Evolutionary conservation across 495 filamentous ascomycete species (phyloP).

Genomic region (Talaromyces thailandensis): DNA sequence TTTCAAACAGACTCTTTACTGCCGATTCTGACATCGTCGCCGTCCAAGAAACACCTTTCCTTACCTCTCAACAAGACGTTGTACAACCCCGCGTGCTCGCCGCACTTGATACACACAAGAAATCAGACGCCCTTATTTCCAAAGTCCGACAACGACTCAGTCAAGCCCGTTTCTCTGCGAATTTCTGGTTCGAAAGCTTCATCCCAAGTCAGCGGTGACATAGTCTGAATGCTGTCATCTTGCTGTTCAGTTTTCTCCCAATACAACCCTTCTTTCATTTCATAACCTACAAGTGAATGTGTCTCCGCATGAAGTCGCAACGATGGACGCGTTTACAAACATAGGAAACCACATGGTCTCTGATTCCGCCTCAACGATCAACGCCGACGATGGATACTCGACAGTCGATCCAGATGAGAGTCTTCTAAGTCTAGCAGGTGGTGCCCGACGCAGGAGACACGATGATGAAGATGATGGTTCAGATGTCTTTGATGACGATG

Average conservation of each 20-base stretch:
- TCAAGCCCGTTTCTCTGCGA: not conserved
- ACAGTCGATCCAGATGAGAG: slow-evolving; percentile 69
- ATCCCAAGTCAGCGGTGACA: not conserved
- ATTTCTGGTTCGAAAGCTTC: not conserved
- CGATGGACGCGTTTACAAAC: slow-evolving; percentile 80
- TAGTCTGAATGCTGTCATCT: slow-evolving; percentile 1
- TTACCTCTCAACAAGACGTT: not conserved
- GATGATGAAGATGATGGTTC: slow-evolving; percentile 83
- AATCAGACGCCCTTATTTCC: not conserved
- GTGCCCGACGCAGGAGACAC: slow-evolving; percentile 60
- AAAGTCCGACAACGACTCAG: not conserved
- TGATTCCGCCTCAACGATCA: slow-evolving; percentile 63
- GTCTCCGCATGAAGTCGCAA: not conserved
- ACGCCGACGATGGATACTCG: slow-evolving; percentile 59
- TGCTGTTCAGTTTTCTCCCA: not conserved
- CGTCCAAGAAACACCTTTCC: not conserved
- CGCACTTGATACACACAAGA: not conserved
- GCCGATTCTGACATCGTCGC: not conserved
- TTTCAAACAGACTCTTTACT: not conserved
- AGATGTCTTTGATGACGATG: slow-evolving; percentile 80
- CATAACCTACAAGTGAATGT: not conserved
- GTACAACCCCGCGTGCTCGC: not conserved
- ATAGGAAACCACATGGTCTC: slow-evolving; percentile 74
- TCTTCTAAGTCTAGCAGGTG: slow-evolving; percentile 51
- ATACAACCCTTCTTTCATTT: not conserved